Evolutionary conservation across 257 asterid genomes (phyloP).

Genomic region (Cruciata laevipes): DNA sequence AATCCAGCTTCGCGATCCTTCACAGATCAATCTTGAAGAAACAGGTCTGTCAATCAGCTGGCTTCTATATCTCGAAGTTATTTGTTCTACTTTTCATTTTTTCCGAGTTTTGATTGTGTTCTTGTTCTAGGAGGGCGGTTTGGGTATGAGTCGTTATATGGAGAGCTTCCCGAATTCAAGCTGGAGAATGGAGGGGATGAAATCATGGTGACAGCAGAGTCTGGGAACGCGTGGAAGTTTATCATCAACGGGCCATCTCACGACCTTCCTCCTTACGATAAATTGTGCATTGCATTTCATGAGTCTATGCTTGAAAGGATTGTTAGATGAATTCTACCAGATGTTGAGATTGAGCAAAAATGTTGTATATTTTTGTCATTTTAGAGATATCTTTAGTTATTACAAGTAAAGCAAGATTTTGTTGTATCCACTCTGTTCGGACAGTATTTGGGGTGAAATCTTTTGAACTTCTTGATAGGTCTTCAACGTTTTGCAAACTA

Average conservation of each 20-base stretch:
- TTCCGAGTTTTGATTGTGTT: not conserved
- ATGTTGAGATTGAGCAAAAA: not conserved
- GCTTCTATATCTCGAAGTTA: not conserved
- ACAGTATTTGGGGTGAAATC: not conserved
- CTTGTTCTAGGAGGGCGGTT: not conserved
- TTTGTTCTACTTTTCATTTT: no score
- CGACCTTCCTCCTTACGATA: not conserved
- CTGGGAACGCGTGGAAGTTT: not conserved
- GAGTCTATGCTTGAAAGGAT: not conserved
- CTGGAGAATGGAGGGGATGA: not conserved
- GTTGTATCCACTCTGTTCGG: no score
- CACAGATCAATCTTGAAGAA: conserved; percentile 34
- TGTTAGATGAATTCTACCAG: no score
- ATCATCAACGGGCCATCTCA: not conserved
- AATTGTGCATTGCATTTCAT: not conserved
- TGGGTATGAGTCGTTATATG: not conserved
- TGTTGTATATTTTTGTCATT: not conserved
- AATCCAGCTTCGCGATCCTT: conserved; percentile 28
- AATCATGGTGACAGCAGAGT: not conserved
- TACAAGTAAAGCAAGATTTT: no score
- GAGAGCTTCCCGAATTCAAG: not conserved
- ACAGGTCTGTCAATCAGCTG: conserved; percentile 34
- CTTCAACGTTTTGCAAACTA: no score
- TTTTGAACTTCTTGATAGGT: not conserved
- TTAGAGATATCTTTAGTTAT: no score